Evolutionary conservation across 257 asterid genomes (phyloP).

Genomic region (Plantago major): DNA sequence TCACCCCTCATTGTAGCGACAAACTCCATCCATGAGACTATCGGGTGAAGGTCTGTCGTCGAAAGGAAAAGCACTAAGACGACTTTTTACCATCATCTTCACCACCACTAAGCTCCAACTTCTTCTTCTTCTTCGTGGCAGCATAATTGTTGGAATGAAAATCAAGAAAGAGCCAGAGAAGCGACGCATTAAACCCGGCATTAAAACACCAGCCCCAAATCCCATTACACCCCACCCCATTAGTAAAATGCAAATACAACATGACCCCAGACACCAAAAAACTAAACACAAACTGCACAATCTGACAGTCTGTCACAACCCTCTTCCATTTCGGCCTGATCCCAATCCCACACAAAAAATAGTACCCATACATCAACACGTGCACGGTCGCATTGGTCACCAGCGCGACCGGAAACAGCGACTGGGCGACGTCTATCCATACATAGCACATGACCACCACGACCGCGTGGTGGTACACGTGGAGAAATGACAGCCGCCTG

Average conservation of each 20-base stretch:
- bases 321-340: conserved; percentile 85
- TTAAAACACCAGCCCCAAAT: conserved; percentile 81
- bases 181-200: conserved; percentile 79
- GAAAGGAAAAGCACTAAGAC: too few species aligned
- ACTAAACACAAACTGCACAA: conserved; percentile 74
- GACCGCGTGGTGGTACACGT: conserved; percentile 87
- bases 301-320: conserved; percentile 73
- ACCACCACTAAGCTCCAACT: background rate
- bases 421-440: conserved; percentile 69
- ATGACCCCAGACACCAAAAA: conserved; percentile 68
- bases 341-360: conserved; percentile 62
- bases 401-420: conserved; percentile 83
- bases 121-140: conserved; percentile 24
- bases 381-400: conserved; percentile 85
- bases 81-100: too few species aligned
- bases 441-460: conserved; percentile 79
- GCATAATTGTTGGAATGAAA: conserved; percentile 73
- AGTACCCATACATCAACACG: conserved; percentile 88
- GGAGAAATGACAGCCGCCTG: conserved; percentile 70
- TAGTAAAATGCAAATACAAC: conserved; percentile 52
- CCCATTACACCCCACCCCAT: conserved; percentile 80
- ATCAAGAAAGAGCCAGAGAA: conserved; percentile 65
- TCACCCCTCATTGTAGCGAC: too few species aligned
- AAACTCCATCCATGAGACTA: too few species aligned
- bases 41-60: too few species aligned